Percentiles rank a stretch among this genome's conserved stretches.
phyloP scores from a whole-genome alignment of 1,284 basidiomycete species.

The Ustilago loliicola region DNA sequence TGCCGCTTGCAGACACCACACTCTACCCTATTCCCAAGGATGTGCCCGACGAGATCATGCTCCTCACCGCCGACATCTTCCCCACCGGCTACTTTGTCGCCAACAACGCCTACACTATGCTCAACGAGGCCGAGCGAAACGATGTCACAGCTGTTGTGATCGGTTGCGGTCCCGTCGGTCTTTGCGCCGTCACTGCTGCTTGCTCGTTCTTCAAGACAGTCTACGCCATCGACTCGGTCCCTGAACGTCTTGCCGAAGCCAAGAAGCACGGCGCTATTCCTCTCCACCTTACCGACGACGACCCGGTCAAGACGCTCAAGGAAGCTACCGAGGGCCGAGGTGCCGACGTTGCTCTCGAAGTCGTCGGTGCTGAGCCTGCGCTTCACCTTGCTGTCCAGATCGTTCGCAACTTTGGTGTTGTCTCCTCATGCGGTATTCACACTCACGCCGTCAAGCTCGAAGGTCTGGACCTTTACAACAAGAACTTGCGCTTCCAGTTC shows the following conservation, averaged over 20 bases:
- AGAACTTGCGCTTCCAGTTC: constrained; percentile 81
- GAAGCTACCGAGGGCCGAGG: constrained; percentile 70
- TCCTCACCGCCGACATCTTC: constrained; percentile 78
- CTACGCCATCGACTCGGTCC: constrained; percentile 68
- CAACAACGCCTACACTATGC: constrained; percentile 74
- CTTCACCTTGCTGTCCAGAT: constrained; percentile 81
- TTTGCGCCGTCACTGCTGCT: constrained; percentile 72
- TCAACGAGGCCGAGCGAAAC: constrained; percentile 61
- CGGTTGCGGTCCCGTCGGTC: constrained; percentile 73
- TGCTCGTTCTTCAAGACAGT: constrained; percentile 70
- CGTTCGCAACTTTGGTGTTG: constrained; percentile 83
- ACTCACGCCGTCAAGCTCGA: constrained; percentile 68
- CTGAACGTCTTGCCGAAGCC: constrained; percentile 67
- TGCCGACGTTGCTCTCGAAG: constrained; percentile 74
- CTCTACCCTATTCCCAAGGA: constrained; percentile 77
- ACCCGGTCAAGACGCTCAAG: constrained; percentile 50
- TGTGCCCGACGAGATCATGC: constrained; percentile 72
- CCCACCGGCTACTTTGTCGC: constrained; percentile 77
- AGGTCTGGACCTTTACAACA: constrained; percentile 78
- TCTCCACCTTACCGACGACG: constrained; percentile 56
- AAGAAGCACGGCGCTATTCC: constrained; percentile 66
- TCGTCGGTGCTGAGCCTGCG: constrained; percentile 83
- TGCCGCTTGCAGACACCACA: constrained; percentile 82
- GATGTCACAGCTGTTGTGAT: constrained; percentile 61
- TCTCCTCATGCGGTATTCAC: constrained; percentile 82